Evolutionary conservation across 192 early-diverging fungal species (phyloP).

Genomic region (Cetraspora pellucida): DNA sequence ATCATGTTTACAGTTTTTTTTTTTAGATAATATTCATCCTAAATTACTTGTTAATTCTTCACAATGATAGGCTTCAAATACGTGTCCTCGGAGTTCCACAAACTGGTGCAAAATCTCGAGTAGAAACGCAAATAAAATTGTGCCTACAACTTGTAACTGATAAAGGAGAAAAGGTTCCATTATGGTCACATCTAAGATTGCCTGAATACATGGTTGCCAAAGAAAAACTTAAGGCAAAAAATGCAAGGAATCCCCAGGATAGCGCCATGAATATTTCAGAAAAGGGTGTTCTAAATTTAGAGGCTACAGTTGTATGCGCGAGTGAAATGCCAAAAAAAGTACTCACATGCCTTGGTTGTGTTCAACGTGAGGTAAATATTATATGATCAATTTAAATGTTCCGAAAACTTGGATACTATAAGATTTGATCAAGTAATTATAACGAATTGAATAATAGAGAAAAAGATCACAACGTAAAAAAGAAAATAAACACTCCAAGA

Average conservation of each 20-base stretch:
- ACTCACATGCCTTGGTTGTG: constrained; percentile 80
- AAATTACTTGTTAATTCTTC: neutral
- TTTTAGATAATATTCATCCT: neutral
- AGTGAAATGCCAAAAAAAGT: constrained; percentile 76
- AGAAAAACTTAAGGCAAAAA: constrained; percentile 64
- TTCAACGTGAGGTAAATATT: constrained; percentile 70
- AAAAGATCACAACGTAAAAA: constrained; percentile 71
- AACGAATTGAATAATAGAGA: constrained; percentile 36
- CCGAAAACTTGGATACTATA: neutral
- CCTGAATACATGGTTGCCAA: constrained; percentile 83
- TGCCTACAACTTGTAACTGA: constrained; percentile 79
- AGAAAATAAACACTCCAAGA: constrained; percentile 50
- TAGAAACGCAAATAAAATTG: constrained; percentile 94
- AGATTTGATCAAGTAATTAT: neutral
- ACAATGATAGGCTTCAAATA: neutral
- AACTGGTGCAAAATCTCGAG: constrained; percentile 78
- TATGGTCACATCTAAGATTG: constrained; percentile 84
- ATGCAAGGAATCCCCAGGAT: constrained; percentile 37
- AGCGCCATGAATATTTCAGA: constrained; percentile 25
- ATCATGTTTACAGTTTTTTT: neutral
- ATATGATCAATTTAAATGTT: constrained; percentile 1
- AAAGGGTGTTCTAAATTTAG: constrained; percentile 59
- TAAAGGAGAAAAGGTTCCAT: constrained; percentile 66
- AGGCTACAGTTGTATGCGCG: constrained; percentile 84
- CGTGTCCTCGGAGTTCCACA: constrained; percentile 48